These are phyloP conservation scores for Phialophora expanda DNA, from an alignment of 2,329 filamentous ascomycete genomes.

Conservation along the genomic window DNA sequence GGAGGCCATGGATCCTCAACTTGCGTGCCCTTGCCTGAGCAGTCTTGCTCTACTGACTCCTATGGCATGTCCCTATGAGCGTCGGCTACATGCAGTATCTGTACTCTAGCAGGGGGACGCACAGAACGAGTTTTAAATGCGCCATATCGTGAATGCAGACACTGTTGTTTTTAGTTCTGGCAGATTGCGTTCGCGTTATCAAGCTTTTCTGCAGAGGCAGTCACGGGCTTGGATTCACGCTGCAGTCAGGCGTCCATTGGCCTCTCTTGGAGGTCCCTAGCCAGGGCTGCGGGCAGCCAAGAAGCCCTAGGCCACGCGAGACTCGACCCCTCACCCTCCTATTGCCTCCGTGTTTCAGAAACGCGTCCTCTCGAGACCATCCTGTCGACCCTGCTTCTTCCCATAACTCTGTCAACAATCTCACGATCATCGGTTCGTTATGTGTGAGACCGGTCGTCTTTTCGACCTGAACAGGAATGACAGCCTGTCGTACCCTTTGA, in stretches of 20 bases:
- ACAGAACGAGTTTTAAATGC: not conserved
- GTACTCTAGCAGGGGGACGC: not conserved
- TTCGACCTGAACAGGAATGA: constrained; percentile 10
- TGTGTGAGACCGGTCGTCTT: constrained; percentile 9
- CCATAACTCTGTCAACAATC: not conserved
- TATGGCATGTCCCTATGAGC: not conserved
- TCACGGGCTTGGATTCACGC: not conserved
- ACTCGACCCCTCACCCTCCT: not conserved
- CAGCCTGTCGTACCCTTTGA: constrained; percentile 22
- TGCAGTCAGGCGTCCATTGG: not conserved
- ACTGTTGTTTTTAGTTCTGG: not conserved
- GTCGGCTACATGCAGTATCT: not conserved
- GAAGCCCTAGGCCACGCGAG: not conserved
- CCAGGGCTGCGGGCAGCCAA: not conserved
- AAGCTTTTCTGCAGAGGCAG: not conserved
- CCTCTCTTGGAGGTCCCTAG: not conserved
- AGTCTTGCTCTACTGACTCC: not conserved
- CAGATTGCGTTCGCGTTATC: not conserved
- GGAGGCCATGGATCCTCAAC: not conserved
- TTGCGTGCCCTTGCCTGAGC: not conserved
- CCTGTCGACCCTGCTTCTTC: constrained; percentile 15
- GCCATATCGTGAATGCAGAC: not conserved
- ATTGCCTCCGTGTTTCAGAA: constrained; percentile 15
- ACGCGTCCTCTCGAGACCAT: constrained; percentile 18
- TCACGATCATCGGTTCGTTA: constrained; percentile 6